These are phyloP conservation scores for Colletotrichum melonis DNA, from an alignment of 2,329 filamentous ascomycete genomes.

Conservation along the genomic window DNA sequence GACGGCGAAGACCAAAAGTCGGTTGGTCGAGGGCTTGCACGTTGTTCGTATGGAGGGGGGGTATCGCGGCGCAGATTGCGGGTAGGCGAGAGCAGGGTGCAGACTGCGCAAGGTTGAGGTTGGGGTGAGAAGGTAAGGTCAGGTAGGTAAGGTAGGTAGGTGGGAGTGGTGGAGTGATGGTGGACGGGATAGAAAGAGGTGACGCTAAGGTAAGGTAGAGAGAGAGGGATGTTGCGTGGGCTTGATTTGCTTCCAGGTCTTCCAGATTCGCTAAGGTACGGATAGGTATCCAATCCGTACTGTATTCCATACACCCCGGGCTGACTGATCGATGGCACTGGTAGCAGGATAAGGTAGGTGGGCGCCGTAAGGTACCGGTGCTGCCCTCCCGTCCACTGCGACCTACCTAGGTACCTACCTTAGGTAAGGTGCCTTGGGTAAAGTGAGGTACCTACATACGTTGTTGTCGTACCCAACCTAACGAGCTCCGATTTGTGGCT, in stretches of 20 bases:
- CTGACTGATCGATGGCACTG: neutral
- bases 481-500: neutral
- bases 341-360: neutral
- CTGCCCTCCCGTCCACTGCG: neutral
- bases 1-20: conserved; percentile 1
- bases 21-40: conserved; percentile 19
- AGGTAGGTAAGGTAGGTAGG: neutral
- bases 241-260: neutral
- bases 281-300: neutral
- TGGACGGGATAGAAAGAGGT: conserved; percentile 12
- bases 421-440: too few relatives aligned
- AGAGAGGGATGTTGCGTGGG: conserved; percentile 2
- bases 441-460: too few relatives aligned
- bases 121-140: neutral
- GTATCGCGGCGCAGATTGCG: conserved; percentile 15
- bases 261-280: neutral
- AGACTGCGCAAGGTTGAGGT: conserved; percentile 10
- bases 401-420: too few relatives aligned
- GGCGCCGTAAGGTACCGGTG: neutral
- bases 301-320: too few relatives aligned
- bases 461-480: neutral
- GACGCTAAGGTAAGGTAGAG: conserved; percentile 4
- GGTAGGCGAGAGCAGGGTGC: conserved; percentile 14
- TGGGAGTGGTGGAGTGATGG: conserved; percentile 1
- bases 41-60: neutral